Percentiles rank a stretch among this genome's conserved stretches.
Evolutionary conservation across 768 basidiomycete species (phyloP).

Genomic region (Mycena epipterygia): DNA sequence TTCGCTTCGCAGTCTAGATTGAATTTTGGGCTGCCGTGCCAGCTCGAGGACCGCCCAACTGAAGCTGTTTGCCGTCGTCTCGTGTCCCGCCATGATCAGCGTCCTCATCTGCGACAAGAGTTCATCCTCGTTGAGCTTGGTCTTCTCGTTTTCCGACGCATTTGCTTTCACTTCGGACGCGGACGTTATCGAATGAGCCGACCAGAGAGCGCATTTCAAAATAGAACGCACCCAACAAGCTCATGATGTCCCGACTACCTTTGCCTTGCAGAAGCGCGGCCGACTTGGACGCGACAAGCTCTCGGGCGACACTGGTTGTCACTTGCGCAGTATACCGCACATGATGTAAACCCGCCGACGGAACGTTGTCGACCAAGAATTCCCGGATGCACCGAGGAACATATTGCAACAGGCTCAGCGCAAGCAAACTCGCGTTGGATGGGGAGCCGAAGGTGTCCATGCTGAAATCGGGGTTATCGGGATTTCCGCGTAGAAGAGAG

Average conservation of each 20-base stretch:
- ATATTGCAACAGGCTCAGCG: constrained; percentile 46
- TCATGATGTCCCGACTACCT: constrained; percentile 55
- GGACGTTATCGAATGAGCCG: neutral
- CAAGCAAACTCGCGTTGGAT: constrained; percentile 47
- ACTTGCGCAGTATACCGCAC: constrained; percentile 49
- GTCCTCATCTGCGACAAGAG: constrained; percentile 64
- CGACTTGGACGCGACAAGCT: constrained; percentile 53
- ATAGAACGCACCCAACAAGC: constrained; percentile 54
- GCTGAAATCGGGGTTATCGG: constrained; percentile 33
- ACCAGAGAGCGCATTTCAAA: neutral
- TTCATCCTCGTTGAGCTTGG: constrained; percentile 62
- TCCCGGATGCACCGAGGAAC: constrained; percentile 49
- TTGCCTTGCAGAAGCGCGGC: constrained; percentile 51
- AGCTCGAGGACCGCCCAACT: constrained; percentile 77
- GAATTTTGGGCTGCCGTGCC: constrained; percentile 67
- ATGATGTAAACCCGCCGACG: constrained; percentile 47
- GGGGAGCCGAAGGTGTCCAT: constrained; percentile 49
- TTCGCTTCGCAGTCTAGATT: constrained; percentile 74
- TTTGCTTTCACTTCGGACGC: constrained; percentile 64
- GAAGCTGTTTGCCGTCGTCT: constrained; percentile 71
- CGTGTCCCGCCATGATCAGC: constrained; percentile 67
- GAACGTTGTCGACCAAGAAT: constrained; percentile 48
- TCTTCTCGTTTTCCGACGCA: constrained; percentile 58
- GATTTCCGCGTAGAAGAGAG: neutral
- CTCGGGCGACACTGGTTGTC: constrained; percentile 49